Conservation (phyloP, 352 stramenopile genomes). For the Globisporangium orthogonon region DNA sequence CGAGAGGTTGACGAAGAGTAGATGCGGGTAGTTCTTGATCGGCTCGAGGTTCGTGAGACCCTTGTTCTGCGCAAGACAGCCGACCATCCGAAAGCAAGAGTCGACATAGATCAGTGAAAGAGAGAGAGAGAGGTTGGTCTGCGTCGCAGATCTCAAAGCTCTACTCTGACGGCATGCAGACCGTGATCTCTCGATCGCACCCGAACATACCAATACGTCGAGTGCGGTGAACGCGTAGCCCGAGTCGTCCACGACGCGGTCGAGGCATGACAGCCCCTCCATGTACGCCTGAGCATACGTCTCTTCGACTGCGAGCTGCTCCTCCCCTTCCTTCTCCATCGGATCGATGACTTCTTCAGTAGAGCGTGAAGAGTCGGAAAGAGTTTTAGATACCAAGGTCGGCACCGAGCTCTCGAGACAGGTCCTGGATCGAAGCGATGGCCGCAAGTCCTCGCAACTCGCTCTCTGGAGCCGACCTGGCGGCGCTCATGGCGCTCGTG, state of each 20-base stretch:
- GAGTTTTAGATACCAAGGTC: neutral
- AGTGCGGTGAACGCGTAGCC: conserved; percentile 73
- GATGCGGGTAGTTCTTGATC: conserved; percentile 52
- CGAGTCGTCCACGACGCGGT: conserved; percentile 66
- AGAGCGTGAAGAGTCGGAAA: too few relatives aligned
- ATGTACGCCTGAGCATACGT: conserved; percentile 36
- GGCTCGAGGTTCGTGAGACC: conserved; percentile 42
- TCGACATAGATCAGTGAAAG: too few relatives aligned
- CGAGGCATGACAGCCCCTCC: conserved; percentile 66
- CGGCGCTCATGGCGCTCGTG: conserved; percentile 17
- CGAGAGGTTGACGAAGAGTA: conserved; percentile 67
- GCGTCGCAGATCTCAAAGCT: neutral
- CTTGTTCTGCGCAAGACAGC: conserved; percentile 29
- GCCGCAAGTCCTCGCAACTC: conserved; percentile 9
- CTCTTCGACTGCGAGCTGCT: conserved; percentile 17
- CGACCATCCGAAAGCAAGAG: too few relatives aligned
- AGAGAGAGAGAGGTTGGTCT: neutral
- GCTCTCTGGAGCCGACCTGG: conserved; percentile 9
- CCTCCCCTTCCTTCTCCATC: neutral
- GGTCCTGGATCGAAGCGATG: neutral
- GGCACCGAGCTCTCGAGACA: neutral
- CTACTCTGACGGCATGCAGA: neutral
- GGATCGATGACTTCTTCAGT: too few relatives aligned
- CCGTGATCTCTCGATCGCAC: neutral
- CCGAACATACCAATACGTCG: conserved; percentile 38